Percentiles rank a stretch among this genome's conserved stretches.
Evolutionary conservation across 2,329 filamentous ascomycete species (phyloP).

Genomic region (Ascochyta clinopodiicola): DNA sequence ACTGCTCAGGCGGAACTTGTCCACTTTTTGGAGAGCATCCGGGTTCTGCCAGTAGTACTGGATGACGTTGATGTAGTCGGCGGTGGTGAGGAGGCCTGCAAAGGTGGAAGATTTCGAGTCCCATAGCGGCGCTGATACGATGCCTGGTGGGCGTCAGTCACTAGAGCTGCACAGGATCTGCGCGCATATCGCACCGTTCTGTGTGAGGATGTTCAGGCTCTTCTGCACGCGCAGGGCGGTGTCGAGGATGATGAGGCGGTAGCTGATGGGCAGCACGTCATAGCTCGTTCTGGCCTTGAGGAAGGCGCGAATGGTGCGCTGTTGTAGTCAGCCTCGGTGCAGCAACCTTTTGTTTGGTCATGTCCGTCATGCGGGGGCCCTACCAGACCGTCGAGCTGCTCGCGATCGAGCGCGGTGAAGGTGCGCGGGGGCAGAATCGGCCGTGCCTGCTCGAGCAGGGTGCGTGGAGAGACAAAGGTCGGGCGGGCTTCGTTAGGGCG

Average conservation of each 20-base stretch:
- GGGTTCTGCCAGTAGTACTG: conserved; percentile 99
- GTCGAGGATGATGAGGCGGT: conserved; percentile 94
- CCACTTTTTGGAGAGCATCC: conserved; percentile 85
- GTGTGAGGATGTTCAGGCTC: conserved; percentile 91
- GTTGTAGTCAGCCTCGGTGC: conserved; percentile 21
- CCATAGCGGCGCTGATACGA: conserved; percentile 97
- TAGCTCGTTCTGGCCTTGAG: conserved; percentile 96
- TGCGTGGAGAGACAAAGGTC: conserved; percentile 35
- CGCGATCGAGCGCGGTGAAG: conserved; percentile 71
- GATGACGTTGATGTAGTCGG: conserved; percentile 98
- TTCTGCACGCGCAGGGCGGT: conserved; percentile 95
- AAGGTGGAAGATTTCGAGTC: conserved; percentile 93
- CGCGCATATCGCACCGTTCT: conserved; percentile 73
- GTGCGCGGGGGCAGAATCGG: conserved; percentile 39
- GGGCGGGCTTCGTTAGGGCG: conserved; percentile 25
- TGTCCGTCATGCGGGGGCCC: conserved; percentile 39
- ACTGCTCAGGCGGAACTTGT: conserved; percentile 91
- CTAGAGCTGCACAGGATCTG: not conserved
- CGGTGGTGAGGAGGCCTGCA: conserved; percentile 91
- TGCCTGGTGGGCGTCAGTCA: conserved; percentile 65
- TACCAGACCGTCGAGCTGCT: conserved; percentile 81
- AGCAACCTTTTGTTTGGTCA: not conserved
- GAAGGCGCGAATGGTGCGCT: conserved; percentile 90
- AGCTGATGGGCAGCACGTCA: conserved; percentile 95
- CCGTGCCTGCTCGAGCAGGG: conserved; percentile 41